A percentile compares a stretch with the other conserved stretches of the same genome.
Conservation (phyloP, 139 green algal species). For the Volvox africanus region DNA sequence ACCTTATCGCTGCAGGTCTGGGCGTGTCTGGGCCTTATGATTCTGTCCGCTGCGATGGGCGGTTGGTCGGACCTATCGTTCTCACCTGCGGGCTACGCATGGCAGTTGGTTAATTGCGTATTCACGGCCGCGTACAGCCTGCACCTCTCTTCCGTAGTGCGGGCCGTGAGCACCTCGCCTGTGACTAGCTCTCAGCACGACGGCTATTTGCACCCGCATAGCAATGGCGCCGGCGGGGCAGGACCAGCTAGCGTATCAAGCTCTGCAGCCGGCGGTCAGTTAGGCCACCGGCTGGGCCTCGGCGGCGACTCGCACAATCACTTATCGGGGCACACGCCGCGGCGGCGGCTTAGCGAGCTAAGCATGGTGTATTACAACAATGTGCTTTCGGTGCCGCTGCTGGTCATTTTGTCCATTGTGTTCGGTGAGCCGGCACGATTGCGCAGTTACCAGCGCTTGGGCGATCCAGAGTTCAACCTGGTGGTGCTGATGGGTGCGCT, state of each 20-base stretch:
- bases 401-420: slow-evolving; percentile 76
- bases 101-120: slow-evolving; percentile 91
- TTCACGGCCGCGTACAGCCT: slow-evolving; percentile 90
- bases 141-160: slow-evolving; percentile 71
- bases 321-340: not conserved
- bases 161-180: not conserved
- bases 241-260: not conserved
- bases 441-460: slow-evolving; percentile 9
- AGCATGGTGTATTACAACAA: slow-evolving; percentile 93
- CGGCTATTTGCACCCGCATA: not conserved
- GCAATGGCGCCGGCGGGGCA: not conserved
- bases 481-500: slow-evolving; percentile 54
- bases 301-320: not conserved
- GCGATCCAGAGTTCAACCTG: slow-evolving; percentile 46
- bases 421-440: slow-evolving; percentile 68
- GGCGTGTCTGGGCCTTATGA: slow-evolving; percentile 86
- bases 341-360: slow-evolving; percentile 48
- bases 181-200: not conserved
- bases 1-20: slow-evolving; percentile 62
- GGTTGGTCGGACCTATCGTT: slow-evolving; percentile 90
- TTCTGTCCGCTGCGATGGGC: slow-evolving; percentile 80
- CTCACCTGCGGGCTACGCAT: slow-evolving; percentile 82
- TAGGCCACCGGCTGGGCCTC: not conserved
- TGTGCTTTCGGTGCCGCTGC: slow-evolving; percentile 86
- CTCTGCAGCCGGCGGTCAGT: not conserved